A percentile compares a stretch with the other conserved stretches of the same genome.
Conservation (phyloP, 441 rosid genomes). For the Macaranga tanarius region DNA sequence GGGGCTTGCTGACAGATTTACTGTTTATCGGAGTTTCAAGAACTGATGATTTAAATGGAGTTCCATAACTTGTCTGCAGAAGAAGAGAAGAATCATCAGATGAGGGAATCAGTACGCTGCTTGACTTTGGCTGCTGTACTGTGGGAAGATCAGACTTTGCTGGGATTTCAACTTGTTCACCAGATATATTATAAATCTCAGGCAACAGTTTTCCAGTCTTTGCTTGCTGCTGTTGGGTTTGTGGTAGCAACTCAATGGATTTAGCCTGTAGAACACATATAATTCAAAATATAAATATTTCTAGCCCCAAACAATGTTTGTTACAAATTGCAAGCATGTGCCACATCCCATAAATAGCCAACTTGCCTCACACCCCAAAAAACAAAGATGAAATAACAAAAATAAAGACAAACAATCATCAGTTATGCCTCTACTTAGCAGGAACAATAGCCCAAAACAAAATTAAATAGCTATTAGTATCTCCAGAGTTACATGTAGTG, state of each 20-base stretch:
- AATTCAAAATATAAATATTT: background rate
- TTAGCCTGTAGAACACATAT: constrained; percentile 50
- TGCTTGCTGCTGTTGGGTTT: constrained; percentile 59
- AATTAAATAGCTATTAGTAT: background rate
- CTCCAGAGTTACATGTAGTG: background rate
- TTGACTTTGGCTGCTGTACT: constrained; percentile 33
- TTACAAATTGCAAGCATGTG: background rate
- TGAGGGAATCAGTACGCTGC: constrained; percentile 38
- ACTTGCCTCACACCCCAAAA: background rate
- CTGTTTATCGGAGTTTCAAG: constrained; percentile 44
- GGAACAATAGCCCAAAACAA: background rate
- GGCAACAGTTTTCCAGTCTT: constrained; percentile 50
- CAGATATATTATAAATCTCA: constrained; percentile 32
- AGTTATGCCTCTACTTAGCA: background rate
- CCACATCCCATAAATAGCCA: background rate
- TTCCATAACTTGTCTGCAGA: constrained; percentile 24
- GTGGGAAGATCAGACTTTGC: constrained; percentile 34
- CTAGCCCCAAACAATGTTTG: background rate
- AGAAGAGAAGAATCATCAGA: constrained; percentile 40
- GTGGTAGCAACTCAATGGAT: constrained; percentile 68
- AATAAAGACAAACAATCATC: background rate
- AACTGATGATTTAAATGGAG: constrained; percentile 32
- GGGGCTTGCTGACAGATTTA: constrained; percentile 30
- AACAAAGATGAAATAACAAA: background rate
- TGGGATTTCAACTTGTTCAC: constrained; percentile 43